Evolutionary conservation across 306 rosid genomes (phyloP).

Genomic region (Pachyrhizus erosus): DNA sequence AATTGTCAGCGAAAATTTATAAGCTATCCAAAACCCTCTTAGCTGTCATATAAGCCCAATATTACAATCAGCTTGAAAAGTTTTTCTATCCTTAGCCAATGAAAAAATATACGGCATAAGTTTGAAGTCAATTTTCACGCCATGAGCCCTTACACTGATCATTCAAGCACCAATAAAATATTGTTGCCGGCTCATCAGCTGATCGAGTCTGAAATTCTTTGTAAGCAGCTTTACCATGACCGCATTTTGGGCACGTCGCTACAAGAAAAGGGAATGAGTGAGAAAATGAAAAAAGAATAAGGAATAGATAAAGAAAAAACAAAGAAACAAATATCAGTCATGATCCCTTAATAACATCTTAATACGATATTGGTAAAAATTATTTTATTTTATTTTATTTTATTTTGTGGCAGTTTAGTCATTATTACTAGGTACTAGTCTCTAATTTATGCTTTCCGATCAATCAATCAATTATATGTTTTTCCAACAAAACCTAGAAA

Average conservation of each 20-base stretch:
- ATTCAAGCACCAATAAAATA: slow-evolving; percentile 63
- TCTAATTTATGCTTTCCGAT: background rate
- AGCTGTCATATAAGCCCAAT: background rate
- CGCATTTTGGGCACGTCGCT: slow-evolving; percentile 64
- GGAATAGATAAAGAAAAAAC: background rate
- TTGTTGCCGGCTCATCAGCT: slow-evolving; percentile 76
- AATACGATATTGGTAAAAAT: background rate
- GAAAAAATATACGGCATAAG: background rate
- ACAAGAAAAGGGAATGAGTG: slow-evolving; percentile 13
- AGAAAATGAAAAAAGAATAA: background rate
- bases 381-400: background rate
- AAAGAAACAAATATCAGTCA: background rate
- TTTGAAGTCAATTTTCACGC: slow-evolving; percentile 47
- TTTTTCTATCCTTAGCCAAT: background rate
- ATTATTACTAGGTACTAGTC: background rate
- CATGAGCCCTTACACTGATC: slow-evolving; percentile 54
- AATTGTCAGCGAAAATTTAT: background rate
- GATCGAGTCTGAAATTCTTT: slow-evolving; percentile 66
- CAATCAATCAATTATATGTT: background rate
- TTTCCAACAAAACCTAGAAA: background rate
- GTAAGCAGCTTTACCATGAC: slow-evolving; percentile 38
- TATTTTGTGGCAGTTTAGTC: background rate
- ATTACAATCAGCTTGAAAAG: slow-evolving; percentile 1
- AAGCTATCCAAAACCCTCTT: background rate
- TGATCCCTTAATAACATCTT: background rate